phyloP scores from a whole-genome alignment of 768 basidiomycete species.

The Termitomyces heimii region DNA sequence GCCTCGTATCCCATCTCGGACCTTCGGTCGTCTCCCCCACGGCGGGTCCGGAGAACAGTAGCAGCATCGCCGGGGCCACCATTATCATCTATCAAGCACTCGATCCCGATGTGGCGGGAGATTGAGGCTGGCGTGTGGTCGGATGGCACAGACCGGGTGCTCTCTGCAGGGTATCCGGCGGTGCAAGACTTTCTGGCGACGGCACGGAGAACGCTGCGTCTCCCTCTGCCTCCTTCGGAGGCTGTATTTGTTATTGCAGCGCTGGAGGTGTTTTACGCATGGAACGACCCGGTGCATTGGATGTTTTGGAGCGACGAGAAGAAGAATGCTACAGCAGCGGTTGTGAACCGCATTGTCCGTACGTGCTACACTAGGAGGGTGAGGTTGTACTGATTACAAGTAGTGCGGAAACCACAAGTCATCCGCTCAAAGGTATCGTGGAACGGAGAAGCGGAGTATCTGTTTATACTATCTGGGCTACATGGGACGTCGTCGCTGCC shows the following conservation, averaged over 20 bases:
- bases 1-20: slow-evolving; percentile 31
- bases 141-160: slow-evolving; percentile 30
- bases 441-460: slow-evolving; percentile 36
- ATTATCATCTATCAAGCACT: slow-evolving; percentile 9
- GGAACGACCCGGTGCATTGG: slow-evolving; percentile 53
- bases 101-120: slow-evolving; percentile 21
- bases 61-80: slow-evolving; percentile 14
- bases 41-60: slow-evolving; percentile 1
- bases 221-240: slow-evolving; percentile 35
- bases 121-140: slow-evolving; percentile 33
- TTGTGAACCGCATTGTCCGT: slow-evolving; percentile 52
- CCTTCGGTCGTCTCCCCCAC: slow-evolving; percentile 24
- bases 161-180: slow-evolving; percentile 41
- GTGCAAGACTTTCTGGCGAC: slow-evolving; percentile 43
- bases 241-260: slow-evolving; percentile 53
- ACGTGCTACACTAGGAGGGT: slow-evolving; percentile 20
- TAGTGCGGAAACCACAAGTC: slow-evolving; percentile 33
- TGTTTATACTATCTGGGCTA: slow-evolving; percentile 27
- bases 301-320: slow-evolving; percentile 55
- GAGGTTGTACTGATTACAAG: background rate
- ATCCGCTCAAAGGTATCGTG: slow-evolving; percentile 36
- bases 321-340: slow-evolving; percentile 41
- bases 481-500: slow-evolving; percentile 26
- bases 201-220: slow-evolving; percentile 30
- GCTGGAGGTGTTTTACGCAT: slow-evolving; percentile 50